These are phyloP conservation scores for Rhodotorula mucilaginosa DNA, from an alignment of 1,284 basidiomycete species.

Conservation along the genomic window DNA sequence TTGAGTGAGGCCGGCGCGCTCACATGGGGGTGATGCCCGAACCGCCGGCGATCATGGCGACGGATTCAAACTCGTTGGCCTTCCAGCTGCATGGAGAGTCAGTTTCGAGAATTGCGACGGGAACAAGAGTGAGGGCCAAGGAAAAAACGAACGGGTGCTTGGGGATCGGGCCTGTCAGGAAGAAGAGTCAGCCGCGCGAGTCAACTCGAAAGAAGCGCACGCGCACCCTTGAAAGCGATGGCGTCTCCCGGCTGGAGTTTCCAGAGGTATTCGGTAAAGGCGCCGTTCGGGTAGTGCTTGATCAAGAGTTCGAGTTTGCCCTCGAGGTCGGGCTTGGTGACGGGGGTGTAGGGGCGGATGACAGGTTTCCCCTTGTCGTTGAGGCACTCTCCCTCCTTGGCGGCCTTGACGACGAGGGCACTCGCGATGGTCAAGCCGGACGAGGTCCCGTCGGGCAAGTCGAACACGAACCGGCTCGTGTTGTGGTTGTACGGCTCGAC, in stretches of 20 bases:
- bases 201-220: constrained; percentile 14
- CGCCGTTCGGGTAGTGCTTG: constrained; percentile 63
- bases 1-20: background rate
- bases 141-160: constrained; percentile 55
- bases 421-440: constrained; percentile 69
- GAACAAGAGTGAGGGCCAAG: background rate
- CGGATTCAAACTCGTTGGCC: constrained; percentile 47
- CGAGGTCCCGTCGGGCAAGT: constrained; percentile 74
- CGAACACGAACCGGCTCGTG: constrained; percentile 86
- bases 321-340: constrained; percentile 64
- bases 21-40: constrained; percentile 61
- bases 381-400: constrained; percentile 52
- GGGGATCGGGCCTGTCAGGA: constrained; percentile 57
- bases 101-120: background rate
- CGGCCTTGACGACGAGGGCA: constrained; percentile 57
- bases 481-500: constrained; percentile 78
- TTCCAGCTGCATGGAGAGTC: constrained; percentile 1
- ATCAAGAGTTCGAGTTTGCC: constrained; percentile 79
- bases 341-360: constrained; percentile 60
- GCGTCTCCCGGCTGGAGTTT: constrained; percentile 61
- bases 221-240: constrained; percentile 72
- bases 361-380: constrained; percentile 84
- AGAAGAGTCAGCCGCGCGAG: background rate
- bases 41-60: constrained; percentile 86
- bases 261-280: constrained; percentile 51